Conservation (phyloP, 345 rosid genomes). For the Arabidopsis thaliana region DNA sequence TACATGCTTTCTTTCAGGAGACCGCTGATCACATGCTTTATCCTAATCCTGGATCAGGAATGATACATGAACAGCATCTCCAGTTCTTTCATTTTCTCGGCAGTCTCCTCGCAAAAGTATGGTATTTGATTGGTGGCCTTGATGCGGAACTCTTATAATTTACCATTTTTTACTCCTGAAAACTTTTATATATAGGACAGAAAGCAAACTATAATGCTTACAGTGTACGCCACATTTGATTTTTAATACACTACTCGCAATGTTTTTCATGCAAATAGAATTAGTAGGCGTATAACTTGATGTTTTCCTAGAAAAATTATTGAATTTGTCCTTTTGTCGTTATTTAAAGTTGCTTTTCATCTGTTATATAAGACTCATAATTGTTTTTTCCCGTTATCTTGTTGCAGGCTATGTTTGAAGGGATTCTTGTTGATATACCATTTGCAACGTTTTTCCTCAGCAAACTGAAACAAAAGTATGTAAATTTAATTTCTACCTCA, state of each 20-base stretch:
- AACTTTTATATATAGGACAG: not conserved
- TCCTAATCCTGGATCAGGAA: conserved; percentile 99
- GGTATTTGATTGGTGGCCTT: conserved; percentile 23
- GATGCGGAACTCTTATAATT: conserved; percentile 13
- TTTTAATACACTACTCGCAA: conserved; percentile 4
- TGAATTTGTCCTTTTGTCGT: not conserved
- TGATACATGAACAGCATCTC: conserved; percentile 96
- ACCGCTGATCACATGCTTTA: conserved; percentile 94
- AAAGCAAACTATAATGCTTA: conserved; percentile 18
- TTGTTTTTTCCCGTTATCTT: conserved; percentile 18
- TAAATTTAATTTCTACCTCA: conserved; percentile 25
- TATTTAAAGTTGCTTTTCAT: conserved; percentile 24
- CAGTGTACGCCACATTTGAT: not conserved
- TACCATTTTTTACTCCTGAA: conserved; percentile 13
- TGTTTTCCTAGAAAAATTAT: not conserved
- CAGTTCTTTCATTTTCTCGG: conserved; percentile 98
- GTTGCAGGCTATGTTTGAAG: conserved; percentile 98
- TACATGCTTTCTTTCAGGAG: conserved; percentile 61
- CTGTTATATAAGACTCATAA: conserved; percentile 26
- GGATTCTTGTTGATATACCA: conserved; percentile 97
- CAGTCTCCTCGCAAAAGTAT: conserved; percentile 87
- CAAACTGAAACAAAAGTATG: conserved; percentile 91
- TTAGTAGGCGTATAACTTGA: conserved; percentile 4
- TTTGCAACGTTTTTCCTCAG: conserved; percentile 99
- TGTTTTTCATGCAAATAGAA: conserved; percentile 1